These are phyloP conservation scores for Chrysoporthe puriensis DNA, from an alignment of 2,329 filamentous ascomycete genomes.

Conservation along the genomic window DNA sequence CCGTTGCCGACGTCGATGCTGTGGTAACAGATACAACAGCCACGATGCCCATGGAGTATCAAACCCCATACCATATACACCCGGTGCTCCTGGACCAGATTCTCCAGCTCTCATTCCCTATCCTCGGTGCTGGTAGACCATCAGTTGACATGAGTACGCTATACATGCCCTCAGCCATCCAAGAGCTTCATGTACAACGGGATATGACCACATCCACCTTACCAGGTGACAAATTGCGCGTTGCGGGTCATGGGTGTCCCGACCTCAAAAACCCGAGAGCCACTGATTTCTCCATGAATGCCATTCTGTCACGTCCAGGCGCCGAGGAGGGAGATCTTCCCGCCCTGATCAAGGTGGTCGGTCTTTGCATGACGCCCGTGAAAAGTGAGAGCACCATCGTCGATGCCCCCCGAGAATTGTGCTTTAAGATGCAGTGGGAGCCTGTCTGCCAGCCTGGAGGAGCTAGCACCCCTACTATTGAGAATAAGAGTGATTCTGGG, in stretches of 20 bases:
- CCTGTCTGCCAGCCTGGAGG: slow-evolving; percentile 10
- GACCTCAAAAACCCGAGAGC: slow-evolving; percentile 17
- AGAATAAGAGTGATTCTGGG: slow-evolving; percentile 8
- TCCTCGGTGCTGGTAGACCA: slow-evolving; percentile 38
- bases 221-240: slow-evolving; percentile 18
- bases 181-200: slow-evolving; percentile 30
- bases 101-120: slow-evolving; percentile 45
- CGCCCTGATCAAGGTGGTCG: slow-evolving; percentile 31
- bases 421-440: slow-evolving; percentile 35
- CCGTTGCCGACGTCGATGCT: slow-evolving; percentile 40
- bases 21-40: slow-evolving; percentile 46
- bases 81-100: slow-evolving; percentile 51
- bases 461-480: not conserved
- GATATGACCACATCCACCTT: slow-evolving; percentile 3
- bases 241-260: slow-evolving; percentile 19
- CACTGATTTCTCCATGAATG: slow-evolving; percentile 32
- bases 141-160: slow-evolving; percentile 20
- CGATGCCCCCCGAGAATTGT: slow-evolving; percentile 32
- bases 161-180: slow-evolving; percentile 34
- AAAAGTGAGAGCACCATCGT: slow-evolving; percentile 1
- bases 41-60: slow-evolving; percentile 49
- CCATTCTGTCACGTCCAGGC: slow-evolving; percentile 17
- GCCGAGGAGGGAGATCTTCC: not conserved
- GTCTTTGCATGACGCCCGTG: slow-evolving; percentile 32
- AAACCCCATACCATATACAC: slow-evolving; percentile 49